Evolutionary conservation across 1,284 basidiomycete species (phyloP).

Genomic region (Omphalotus olearius): DNA sequence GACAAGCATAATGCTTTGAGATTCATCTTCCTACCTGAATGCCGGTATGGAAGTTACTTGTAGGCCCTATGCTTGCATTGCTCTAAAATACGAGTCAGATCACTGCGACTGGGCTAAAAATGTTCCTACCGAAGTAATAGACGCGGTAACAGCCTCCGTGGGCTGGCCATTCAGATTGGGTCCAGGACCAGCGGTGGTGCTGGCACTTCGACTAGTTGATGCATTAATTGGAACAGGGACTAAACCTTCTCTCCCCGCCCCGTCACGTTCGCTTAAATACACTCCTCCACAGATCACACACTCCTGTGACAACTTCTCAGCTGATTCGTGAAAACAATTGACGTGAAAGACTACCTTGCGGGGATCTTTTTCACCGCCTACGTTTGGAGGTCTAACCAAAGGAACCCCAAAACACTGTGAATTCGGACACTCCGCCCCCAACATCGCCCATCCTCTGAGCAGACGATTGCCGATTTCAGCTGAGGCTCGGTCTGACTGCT

Average conservation of each 20-base stretch:
- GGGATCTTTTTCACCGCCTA: constrained; percentile 54
- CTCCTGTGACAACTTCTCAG: constrained; percentile 43
- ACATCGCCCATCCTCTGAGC: constrained; percentile 80
- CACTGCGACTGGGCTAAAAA: too few relatives aligned
- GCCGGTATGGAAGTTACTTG: too few relatives aligned
- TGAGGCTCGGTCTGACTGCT: constrained; percentile 77
- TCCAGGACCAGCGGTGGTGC: too few relatives aligned
- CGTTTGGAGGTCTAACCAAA: constrained; percentile 67
- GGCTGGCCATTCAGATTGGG: too few relatives aligned
- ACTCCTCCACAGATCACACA: constrained; percentile 70
- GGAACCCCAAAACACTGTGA: constrained; percentile 66
- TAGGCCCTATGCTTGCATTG: too few relatives aligned
- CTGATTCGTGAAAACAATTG: constrained; percentile 6
- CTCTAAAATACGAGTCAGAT: too few relatives aligned
- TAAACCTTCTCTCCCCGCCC: constrained; percentile 45
- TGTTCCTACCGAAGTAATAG: too few relatives aligned
- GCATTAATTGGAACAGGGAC: constrained; percentile 25
- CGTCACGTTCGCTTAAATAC: constrained; percentile 53
- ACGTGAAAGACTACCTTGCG: constrained; percentile 44
- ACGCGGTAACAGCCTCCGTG: too few relatives aligned
- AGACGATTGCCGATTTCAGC: constrained; percentile 72
- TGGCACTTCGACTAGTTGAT: not conserved
- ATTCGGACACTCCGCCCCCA: constrained; percentile 76
- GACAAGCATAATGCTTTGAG: too few relatives aligned
- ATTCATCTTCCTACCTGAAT: too few relatives aligned